These are phyloP conservation scores for Thymus mandschuricus DNA, from an alignment of 257 asterid genomes.

Conservation along the genomic window DNA sequence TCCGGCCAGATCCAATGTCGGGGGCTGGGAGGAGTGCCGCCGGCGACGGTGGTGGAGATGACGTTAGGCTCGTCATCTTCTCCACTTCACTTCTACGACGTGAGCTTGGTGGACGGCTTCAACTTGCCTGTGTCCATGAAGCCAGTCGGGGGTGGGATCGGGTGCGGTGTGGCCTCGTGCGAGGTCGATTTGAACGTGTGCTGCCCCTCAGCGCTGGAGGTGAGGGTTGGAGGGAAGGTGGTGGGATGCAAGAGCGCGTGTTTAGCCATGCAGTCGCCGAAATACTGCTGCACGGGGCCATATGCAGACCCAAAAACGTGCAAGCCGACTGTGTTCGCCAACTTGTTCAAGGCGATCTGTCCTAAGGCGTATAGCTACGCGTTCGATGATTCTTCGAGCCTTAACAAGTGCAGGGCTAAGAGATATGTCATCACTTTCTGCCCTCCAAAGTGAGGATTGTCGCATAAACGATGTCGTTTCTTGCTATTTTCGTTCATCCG, in stretches of 20 bases:
- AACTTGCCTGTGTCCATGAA: constrained; percentile 89
- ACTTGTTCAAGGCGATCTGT: constrained; percentile 89
- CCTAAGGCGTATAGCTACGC: constrained; percentile 92
- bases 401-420: constrained; percentile 80
- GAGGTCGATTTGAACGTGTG: constrained; percentile 75
- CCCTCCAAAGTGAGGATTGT: constrained; percentile 57
- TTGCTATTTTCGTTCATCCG: background rate
- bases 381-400: constrained; percentile 85
- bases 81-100: constrained; percentile 84
- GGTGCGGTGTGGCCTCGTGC: constrained; percentile 86
- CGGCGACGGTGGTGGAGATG: constrained; percentile 98
- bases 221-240: constrained; percentile 61
- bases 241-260: constrained; percentile 96
- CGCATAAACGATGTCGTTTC: background rate
- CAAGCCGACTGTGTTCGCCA: constrained; percentile 75
- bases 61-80: constrained; percentile 73
- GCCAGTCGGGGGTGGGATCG: constrained; percentile 87
- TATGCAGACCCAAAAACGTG: constrained; percentile 66
- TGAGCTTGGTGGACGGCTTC: constrained; percentile 88
- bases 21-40: constrained; percentile 80
- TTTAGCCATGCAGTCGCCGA: constrained; percentile 84
- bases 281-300: constrained; percentile 88
- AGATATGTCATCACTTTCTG: constrained; percentile 83
- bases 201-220: constrained; percentile 91
- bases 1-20: constrained; percentile 62